phyloP scores from a whole-genome alignment of 768 basidiomycete genomes.

The Xerocomellus amylosporus region DNA sequence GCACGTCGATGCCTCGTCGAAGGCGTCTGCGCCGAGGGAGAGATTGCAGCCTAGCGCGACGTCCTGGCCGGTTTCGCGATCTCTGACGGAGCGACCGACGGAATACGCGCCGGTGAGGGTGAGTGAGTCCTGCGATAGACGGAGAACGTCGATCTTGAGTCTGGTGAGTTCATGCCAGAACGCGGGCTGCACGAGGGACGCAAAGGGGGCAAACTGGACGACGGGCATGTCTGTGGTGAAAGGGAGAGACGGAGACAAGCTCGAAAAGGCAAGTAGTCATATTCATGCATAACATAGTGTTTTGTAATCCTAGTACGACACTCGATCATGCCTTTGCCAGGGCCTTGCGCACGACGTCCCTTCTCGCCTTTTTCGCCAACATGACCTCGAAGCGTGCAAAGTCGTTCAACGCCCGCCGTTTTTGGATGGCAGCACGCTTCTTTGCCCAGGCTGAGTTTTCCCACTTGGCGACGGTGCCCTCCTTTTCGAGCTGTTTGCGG shows the following conservation, averaged over 20 bases:
- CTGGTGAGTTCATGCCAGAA: conserved; percentile 92
- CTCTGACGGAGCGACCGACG: conserved; percentile 66
- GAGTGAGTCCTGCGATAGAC: conserved; percentile 70
- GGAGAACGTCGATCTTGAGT: conserved; percentile 88
- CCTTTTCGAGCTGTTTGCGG: conserved; percentile 85
- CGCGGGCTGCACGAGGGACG: conserved; percentile 81
- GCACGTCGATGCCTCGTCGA: conserved; percentile 49
- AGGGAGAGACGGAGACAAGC: background rate
- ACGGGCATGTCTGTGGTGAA: conserved; percentile 40
- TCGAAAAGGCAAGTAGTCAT: conserved; percentile 13
- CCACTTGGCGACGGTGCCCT: conserved; percentile 85
- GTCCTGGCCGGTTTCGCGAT: conserved; percentile 72
- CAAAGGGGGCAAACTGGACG: conserved; percentile 87
- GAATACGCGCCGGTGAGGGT: conserved; percentile 66
- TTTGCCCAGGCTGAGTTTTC: conserved; percentile 84
- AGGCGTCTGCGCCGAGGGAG: conserved; percentile 62
- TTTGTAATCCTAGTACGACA: background rate
- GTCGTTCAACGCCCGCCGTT: conserved; percentile 77
- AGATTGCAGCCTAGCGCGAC: conserved; percentile 71
- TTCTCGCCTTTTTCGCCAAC: conserved; percentile 84
- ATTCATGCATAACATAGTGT: conserved; percentile 4
- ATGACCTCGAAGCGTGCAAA: conserved; percentile 89
- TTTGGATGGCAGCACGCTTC: conserved; percentile 72
- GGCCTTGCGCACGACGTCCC: conserved; percentile 73
- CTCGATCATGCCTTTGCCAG: conserved; percentile 48